A percentile compares a stretch with the other conserved stretches of the same genome.
phyloP scores from a whole-genome alignment of 768 basidiomycete species.

The Psilocybe cyanescens region DNA sequence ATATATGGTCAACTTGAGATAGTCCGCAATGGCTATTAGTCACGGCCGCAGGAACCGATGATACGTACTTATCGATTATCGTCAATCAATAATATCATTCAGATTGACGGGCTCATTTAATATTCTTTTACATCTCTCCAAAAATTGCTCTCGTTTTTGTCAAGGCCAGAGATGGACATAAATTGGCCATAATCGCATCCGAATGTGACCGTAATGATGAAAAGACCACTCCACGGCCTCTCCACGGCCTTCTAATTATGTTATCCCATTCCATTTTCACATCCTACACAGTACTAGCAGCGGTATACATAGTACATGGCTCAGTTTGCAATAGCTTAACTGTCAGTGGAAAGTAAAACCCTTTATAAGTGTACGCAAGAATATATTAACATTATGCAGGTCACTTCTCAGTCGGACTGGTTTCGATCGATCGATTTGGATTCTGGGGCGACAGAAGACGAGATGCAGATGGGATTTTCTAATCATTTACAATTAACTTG shows the following conservation, averaged over 20 bases:
- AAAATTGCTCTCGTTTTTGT: too few species aligned
- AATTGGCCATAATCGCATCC: background rate
- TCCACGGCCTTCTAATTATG: background rate
- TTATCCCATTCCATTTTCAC: background rate
- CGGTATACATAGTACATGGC: background rate
- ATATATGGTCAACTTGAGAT: too few species aligned
- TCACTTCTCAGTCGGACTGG: background rate
- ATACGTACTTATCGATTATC: too few species aligned
- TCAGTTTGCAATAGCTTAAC: too few species aligned
- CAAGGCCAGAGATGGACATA: too few species aligned
- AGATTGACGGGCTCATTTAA: too few species aligned
- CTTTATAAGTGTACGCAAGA: background rate
- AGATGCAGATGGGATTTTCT: slow-evolving; percentile 2
- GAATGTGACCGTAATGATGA: background rate
- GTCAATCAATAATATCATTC: too few species aligned
- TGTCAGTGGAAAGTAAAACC: background rate
- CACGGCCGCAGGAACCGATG: too few species aligned
- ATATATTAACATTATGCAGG: background rate
- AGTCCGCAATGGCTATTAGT: too few species aligned
- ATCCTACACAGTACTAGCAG: background rate
- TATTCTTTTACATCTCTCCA: too few species aligned
- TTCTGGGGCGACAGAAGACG: background rate
- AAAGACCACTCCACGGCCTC: background rate
- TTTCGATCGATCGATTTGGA: background rate
- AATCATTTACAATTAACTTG: slow-evolving; percentile 11